Evolutionary conservation across 2,329 filamentous ascomycete genomes (phyloP).

Genomic region (Fusarium sp.): DNA sequence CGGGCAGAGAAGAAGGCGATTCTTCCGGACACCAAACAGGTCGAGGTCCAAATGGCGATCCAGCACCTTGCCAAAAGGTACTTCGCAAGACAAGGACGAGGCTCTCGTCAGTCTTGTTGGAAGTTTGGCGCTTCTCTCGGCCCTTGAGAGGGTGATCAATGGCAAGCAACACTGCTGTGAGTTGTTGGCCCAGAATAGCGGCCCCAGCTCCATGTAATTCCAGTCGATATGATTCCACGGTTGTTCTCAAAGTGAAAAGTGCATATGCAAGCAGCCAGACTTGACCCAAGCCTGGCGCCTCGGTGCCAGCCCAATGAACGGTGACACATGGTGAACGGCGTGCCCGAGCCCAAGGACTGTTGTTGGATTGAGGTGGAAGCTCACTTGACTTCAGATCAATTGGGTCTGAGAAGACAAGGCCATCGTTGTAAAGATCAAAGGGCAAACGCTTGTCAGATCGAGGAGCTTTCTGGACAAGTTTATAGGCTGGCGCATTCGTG

Average conservation of each 20-base stretch:
- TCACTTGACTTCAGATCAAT: conserved; percentile 58
- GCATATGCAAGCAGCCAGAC: conserved; percentile 62
- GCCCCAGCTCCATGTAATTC: conserved; percentile 52
- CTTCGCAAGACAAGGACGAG: conserved; percentile 57
- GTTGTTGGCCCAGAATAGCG: conserved; percentile 48
- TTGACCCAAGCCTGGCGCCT: conserved; percentile 57
- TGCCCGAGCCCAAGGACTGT: conserved; percentile 65
- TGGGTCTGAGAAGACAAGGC: conserved; percentile 56
- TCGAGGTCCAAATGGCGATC: conserved; percentile 70
- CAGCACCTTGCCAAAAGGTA: conserved; percentile 76
- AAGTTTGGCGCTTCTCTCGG: conserved; percentile 39
- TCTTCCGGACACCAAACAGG: conserved; percentile 66
- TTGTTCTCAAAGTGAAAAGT: conserved; percentile 59
- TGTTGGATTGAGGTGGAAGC: conserved; percentile 59
- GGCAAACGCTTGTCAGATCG: conserved; percentile 42
- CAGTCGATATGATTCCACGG: conserved; percentile 59
- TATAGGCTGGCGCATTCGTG: conserved; percentile 44
- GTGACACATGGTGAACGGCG: conserved; percentile 59
- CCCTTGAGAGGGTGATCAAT: conserved; percentile 56
- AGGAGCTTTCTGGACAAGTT: conserved; percentile 45
- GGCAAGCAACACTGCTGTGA: conserved; percentile 58
- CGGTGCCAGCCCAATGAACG: conserved; percentile 53
- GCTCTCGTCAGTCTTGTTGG: conserved; percentile 40
- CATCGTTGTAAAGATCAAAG: conserved; percentile 44
- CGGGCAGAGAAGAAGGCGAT: conserved; percentile 47